A percentile compares a stretch with the other conserved stretches of the same genome.
Conservation (phyloP, 345 rosid genomes). For the Rhizophora apiculata region DNA sequence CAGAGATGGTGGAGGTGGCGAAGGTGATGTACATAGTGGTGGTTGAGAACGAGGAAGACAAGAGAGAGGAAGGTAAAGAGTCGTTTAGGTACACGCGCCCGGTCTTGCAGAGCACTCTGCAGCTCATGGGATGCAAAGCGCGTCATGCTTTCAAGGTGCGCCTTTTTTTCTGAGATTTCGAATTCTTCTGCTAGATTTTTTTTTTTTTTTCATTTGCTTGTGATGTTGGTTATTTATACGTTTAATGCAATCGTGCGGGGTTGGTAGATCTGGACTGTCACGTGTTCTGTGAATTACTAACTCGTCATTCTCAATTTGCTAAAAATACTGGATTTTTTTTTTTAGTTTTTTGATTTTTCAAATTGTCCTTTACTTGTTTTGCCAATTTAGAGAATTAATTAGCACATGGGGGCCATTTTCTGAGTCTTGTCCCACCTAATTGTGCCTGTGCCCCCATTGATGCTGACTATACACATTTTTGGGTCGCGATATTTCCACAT, state of each 20-base stretch:
- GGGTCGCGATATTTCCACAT: too few relatives aligned
- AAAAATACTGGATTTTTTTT: too few relatives aligned
- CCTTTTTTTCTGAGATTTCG: background rate
- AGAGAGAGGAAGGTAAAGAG: constrained; percentile 35
- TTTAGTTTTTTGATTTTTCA: too few relatives aligned
- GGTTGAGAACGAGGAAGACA: constrained; percentile 57
- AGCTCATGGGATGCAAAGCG: constrained; percentile 96
- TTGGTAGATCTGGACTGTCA: constrained; percentile 12
- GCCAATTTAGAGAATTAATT: too few relatives aligned
- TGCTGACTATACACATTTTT: too few relatives aligned
- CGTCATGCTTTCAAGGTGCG: constrained; percentile 95
- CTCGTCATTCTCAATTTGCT: background rate
- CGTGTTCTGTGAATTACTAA: constrained; percentile 6
- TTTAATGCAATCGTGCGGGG: too few relatives aligned
- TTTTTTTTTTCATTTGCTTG: too few relatives aligned
- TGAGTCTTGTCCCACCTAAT: too few relatives aligned
- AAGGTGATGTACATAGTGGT: constrained; percentile 86
- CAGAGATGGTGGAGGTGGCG: constrained; percentile 59
- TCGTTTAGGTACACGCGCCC: constrained; percentile 86
- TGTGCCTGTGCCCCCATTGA: too few relatives aligned
- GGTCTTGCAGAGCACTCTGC: constrained; percentile 88
- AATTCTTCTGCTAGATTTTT: too few relatives aligned
- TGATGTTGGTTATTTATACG: too few relatives aligned
- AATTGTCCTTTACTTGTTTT: background rate
- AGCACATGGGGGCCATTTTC: too few relatives aligned